Evolutionary conservation across 768 basidiomycete species (phyloP), one percentile per base, ranked within the genome.

Genomic region (Panaeolus cyanescens): DNA sequence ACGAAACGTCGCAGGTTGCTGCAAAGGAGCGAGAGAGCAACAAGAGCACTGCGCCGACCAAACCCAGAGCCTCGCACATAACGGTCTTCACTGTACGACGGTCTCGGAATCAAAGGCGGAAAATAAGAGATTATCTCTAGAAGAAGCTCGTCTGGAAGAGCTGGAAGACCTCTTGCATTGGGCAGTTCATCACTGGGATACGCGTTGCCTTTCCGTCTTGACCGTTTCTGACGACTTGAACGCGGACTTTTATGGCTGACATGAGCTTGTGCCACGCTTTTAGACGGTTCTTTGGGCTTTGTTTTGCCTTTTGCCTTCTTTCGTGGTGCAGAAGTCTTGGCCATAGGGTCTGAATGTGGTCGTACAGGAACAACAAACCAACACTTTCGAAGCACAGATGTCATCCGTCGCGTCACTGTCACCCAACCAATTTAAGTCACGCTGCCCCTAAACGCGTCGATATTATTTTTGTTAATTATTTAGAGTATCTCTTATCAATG

Each of bases 111-210:
- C 7, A 19, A 20, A 4, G 32, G 45, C 17, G 58, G 33, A 54
- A 54, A 59, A 12, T 59, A 36, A 13, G 50, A 59, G 9, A 54
- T 2, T 2, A 59, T 53, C 32, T 59, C 59, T n/a, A 54, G 32
- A 13, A 59, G 39, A 20, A 59, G 50, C 13, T 59, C 58, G 15
- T 36, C 33, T 1, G 59, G 34, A 20, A 54, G 34, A 13, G 32
- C 13, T n/a, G 50, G 28, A 45, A 59, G 32, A 31, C 59, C 59
- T 20, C 39, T 17, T 20, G 39, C n/a, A 17, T 40, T 40, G n/a
- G 39, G 39, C 22, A 20, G 39, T 10, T 40, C 39, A 17, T 40
- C 39, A 40, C 12, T 4, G 12, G n/a, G 12, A 37, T 5, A 5
- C n/a, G 5, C 36, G 12, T n/a, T 37, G 36, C 5, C 36, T n/a